A percentile compares a stretch with the other conserved stretches of the same genome.
phyloP scores from a whole-genome alignment of 768 basidiomycete species.

The Mycena epipterygia region DNA sequence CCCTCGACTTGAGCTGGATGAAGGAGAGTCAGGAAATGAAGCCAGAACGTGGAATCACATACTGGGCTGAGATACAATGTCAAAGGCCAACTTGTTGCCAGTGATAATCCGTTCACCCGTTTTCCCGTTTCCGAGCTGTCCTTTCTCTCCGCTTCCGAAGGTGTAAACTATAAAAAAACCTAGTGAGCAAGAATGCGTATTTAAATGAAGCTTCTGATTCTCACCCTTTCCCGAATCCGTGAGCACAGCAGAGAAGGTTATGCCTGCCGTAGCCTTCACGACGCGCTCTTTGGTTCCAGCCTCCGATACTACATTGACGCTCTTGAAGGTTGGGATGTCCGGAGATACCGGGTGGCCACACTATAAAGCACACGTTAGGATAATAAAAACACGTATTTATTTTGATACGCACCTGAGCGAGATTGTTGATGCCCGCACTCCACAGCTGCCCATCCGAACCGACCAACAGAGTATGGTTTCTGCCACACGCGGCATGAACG shows the following conservation, averaged over 20 bases:
- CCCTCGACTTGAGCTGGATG: slow-evolving; percentile 78
- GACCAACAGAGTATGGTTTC: slow-evolving; percentile 87
- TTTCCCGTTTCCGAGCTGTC: slow-evolving; percentile 92
- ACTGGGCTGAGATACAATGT: slow-evolving; percentile 82
- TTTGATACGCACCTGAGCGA: slow-evolving; percentile 87
- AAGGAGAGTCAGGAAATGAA: neutral
- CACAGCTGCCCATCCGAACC: slow-evolving; percentile 87
- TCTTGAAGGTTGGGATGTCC: slow-evolving; percentile 77
- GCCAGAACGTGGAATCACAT: slow-evolving; percentile 34
- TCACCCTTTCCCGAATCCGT: slow-evolving; percentile 86
- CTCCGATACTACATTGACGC: slow-evolving; percentile 69
- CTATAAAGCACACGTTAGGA: slow-evolving; percentile 50
- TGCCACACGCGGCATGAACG: slow-evolving; percentile 86
- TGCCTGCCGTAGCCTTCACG: slow-evolving; percentile 83
- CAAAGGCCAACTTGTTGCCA: slow-evolving; percentile 87
- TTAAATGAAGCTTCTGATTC: slow-evolving; percentile 31
- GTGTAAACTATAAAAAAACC: slow-evolving; percentile 72
- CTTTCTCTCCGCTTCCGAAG: slow-evolving; percentile 93
- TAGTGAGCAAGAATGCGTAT: slow-evolving; percentile 7
- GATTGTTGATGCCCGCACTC: slow-evolving; percentile 85
- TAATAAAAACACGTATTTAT: slow-evolving; percentile 1
- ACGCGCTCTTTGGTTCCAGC: slow-evolving; percentile 75
- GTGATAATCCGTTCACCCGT: slow-evolving; percentile 94
- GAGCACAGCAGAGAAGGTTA: slow-evolving; percentile 87
- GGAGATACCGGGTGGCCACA: slow-evolving; percentile 78